phyloP scores from a whole-genome alignment of 164 flowering plant species.

The Chimonanthus praecox region DNA sequence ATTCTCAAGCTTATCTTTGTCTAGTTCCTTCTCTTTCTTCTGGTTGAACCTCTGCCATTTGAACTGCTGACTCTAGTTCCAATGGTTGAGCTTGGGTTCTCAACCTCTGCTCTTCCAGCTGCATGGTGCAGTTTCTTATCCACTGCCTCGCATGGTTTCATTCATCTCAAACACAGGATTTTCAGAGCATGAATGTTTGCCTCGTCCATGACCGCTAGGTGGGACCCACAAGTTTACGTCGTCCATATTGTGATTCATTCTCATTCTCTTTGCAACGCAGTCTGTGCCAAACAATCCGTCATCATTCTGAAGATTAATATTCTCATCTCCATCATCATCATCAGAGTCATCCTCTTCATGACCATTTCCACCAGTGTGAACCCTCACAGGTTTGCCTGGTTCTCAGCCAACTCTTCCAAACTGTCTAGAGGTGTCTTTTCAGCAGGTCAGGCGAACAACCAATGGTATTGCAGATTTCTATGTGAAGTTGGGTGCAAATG shows the following conservation, averaged over 20 bases:
- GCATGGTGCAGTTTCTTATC: constrained; percentile 40
- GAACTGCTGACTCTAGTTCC: constrained; percentile 66
- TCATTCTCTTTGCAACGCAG: constrained; percentile 23
- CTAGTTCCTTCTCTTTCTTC: constrained; percentile 78
- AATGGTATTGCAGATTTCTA: too few relatives aligned
- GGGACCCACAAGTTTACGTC: constrained; percentile 18
- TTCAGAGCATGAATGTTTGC: constrained; percentile 4
- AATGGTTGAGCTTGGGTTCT: constrained; percentile 39
- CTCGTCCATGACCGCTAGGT: constrained; percentile 5
- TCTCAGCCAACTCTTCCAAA: constrained; percentile 15
- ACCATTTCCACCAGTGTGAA: constrained; percentile 27
- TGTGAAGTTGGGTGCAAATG: too few relatives aligned
- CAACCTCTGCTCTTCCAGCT: constrained; percentile 57
- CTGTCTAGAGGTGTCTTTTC: neutral
- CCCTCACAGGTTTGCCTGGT: constrained; percentile 19
- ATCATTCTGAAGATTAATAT: constrained; percentile 4
- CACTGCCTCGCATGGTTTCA: constrained; percentile 58
- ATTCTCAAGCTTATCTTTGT: constrained; percentile 45
- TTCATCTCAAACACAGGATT: constrained; percentile 13
- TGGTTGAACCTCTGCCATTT: constrained; percentile 72
- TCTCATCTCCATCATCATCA: constrained; percentile 14
- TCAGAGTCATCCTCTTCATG: constrained; percentile 15
- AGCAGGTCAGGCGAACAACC: too few relatives aligned
- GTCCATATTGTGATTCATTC: constrained; percentile 12
- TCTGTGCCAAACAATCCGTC: constrained; percentile 11